Evolutionary conservation across 352 stramenopile genomes (phyloP).

Genomic region (Phytophthora tubulina): DNA sequence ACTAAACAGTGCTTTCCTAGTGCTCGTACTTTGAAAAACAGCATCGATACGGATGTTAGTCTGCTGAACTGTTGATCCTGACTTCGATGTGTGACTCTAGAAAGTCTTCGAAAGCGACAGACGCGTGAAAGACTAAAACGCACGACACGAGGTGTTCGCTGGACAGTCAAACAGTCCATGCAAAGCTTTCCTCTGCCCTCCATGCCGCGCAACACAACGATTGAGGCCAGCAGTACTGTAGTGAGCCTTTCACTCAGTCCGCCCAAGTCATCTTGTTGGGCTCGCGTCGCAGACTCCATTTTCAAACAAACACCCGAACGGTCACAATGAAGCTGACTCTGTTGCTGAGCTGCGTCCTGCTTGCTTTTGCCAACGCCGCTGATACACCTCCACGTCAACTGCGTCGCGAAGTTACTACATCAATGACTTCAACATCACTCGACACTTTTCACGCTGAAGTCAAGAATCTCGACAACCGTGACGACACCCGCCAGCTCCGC

Average conservation of each 20-base stretch:
- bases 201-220: conserved; percentile 13
- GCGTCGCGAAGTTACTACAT: neutral
- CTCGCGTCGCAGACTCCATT: neutral
- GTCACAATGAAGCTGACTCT: conserved; percentile 3
- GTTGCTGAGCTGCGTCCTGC: neutral
- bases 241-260: neutral
- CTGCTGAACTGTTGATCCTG: too few relatives aligned
- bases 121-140: too few relatives aligned
- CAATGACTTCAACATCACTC: neutral
- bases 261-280: neutral
- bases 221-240: conserved; percentile 7
- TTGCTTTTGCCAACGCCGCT: conserved; percentile 5
- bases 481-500: neutral
- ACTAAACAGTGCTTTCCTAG: too few relatives aligned
- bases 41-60: too few relatives aligned
- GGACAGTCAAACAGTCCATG: too few relatives aligned
- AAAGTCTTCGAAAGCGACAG: too few relatives aligned
- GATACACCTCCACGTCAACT: conserved; percentile 7
- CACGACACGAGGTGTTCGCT: too few relatives aligned
- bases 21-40: too few relatives aligned
- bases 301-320: conserved; percentile 6
- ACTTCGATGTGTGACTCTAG: too few relatives aligned
- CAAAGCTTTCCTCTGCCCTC: neutral
- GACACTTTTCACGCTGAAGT: neutral
- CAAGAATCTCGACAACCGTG: neutral